Evolutionary conservation across 2,329 filamentous ascomycete genomes (phyloP).

Genomic region (Dryadomyces sulphureus): DNA sequence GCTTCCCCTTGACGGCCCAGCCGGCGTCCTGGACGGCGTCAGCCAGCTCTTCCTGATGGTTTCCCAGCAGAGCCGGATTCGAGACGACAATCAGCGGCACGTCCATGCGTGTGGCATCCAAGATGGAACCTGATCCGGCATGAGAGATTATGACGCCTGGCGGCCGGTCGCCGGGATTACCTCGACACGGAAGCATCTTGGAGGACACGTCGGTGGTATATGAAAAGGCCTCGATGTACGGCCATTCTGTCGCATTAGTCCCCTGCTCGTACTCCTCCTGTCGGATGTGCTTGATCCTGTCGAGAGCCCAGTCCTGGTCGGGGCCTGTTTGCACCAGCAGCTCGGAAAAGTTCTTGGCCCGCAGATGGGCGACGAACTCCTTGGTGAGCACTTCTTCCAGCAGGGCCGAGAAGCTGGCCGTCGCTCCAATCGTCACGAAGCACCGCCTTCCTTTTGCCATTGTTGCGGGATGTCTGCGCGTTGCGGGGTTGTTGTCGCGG

Average conservation of each 20-base stretch:
- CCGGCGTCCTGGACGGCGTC: conserved; percentile 57
- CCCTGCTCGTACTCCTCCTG: neutral
- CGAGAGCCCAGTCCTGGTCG: conserved; percentile 40
- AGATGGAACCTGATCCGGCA: conserved; percentile 79
- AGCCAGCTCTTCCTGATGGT: conserved; percentile 84
- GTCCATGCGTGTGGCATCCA: conserved; percentile 62
- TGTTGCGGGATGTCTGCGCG: neutral
- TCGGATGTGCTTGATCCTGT: conserved; percentile 16
- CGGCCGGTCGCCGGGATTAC: conserved; percentile 22
- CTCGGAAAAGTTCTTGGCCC: conserved; percentile 47
- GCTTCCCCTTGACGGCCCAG: conserved; percentile 58
- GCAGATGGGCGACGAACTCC: conserved; percentile 47
- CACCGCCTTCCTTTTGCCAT: conserved; percentile 28
- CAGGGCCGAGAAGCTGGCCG: conserved; percentile 64
- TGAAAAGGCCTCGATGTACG: conserved; percentile 33
- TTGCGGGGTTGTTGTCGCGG: no score
- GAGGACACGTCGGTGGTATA: conserved; percentile 48
- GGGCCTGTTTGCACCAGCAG: conserved; percentile 72
- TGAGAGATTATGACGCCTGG: conserved; percentile 76
- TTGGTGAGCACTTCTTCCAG: conserved; percentile 49
- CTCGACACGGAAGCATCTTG: conserved; percentile 43
- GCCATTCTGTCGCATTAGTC: conserved; percentile 1
- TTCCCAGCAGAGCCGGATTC: conserved; percentile 67
- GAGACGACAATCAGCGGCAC: conserved; percentile 79
- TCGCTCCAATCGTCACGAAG: conserved; percentile 87